Evolutionary conservation across 768 basidiomycete species (phyloP).

Genomic region (Suillus hirtellus): DNA sequence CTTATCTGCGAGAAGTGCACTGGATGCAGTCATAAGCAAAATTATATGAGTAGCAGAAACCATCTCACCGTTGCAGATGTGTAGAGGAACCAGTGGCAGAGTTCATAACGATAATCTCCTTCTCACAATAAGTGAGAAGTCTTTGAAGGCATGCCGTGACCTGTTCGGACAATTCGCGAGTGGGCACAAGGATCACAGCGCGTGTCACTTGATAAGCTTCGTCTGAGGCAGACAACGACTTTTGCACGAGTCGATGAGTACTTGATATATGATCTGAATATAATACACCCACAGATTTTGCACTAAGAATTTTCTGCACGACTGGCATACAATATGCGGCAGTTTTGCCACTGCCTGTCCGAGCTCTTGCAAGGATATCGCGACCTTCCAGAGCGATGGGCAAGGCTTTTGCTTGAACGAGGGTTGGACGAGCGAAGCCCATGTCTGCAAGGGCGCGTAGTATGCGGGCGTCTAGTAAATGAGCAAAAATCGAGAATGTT

Average conservation of each 20-base stretch:
- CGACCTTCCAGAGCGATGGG: conserved; percentile 86
- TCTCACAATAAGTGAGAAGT: conserved; percentile 77
- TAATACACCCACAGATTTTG: conserved; percentile 65
- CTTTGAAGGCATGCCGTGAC: conserved; percentile 67
- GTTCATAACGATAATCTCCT: conserved; percentile 70
- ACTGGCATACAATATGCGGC: conserved; percentile 93
- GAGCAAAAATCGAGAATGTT: conserved; percentile 62
- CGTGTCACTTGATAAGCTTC: conserved; percentile 59
- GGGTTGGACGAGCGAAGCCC: conserved; percentile 87
- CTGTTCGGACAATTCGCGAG: conserved; percentile 91
- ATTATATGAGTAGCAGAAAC: neutral
- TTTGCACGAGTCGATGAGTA: conserved; percentile 18
- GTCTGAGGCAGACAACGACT: conserved; percentile 42
- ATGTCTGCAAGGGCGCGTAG: conserved; percentile 88
- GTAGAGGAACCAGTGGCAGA: conserved; percentile 69
- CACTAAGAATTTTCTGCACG: conserved; percentile 81
- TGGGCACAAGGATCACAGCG: conserved; percentile 83
- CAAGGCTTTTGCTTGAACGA: conserved; percentile 89
- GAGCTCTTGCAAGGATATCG: conserved; percentile 91
- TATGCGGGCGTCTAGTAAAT: conserved; percentile 81
- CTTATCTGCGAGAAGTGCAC: conserved; percentile 59
- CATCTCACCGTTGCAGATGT: conserved; percentile 69
- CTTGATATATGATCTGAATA: neutral
- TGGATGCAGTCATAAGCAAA: conserved; percentile 25
- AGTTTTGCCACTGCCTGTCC: conserved; percentile 97